A percentile compares a stretch with the other conserved stretches of the same genome.
Evolutionary conservation across 345 rosid species (phyloP).

Genomic region (Populus euphratica): DNA sequence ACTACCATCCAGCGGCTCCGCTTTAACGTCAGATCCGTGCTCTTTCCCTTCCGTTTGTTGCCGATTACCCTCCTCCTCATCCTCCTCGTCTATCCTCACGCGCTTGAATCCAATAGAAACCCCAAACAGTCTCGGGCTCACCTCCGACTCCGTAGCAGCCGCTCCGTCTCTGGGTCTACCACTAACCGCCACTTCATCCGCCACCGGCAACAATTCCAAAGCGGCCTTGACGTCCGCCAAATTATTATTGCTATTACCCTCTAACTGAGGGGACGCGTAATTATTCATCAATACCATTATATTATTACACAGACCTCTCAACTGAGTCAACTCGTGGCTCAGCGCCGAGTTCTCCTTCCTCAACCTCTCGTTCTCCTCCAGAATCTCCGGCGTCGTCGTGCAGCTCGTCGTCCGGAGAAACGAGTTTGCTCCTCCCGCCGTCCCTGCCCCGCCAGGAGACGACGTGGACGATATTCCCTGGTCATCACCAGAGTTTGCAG

Average conservation of each 20-base stretch:
- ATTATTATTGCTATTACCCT: conserved; percentile 13
- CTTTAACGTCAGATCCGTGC: conserved; percentile 42
- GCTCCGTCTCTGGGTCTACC: conserved; percentile 8
- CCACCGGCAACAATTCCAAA: conserved; percentile 41
- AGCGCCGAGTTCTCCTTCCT: conserved; percentile 64
- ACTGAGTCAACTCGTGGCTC: conserved; percentile 60
- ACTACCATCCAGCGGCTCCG: conserved; percentile 52
- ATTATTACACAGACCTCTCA: conserved; percentile 61
- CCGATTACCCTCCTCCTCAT: conserved; percentile 28
- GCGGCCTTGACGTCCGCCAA: conserved; percentile 37
- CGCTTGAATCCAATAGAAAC: conserved; percentile 80
- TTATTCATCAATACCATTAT: conserved; percentile 59
- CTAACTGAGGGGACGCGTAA: conserved; percentile 46
- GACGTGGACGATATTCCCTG: conserved; percentile 68
- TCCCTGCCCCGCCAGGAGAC: conserved; percentile 43
- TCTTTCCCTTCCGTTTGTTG: conserved; percentile 24
- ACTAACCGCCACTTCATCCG: conserved; percentile 1
- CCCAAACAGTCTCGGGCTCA: conserved; percentile 72
- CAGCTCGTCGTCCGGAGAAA: conserved; percentile 51
- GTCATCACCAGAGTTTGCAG: conserved; percentile 31
- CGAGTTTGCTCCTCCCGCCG: conserved; percentile 2
- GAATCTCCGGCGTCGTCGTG: conserved; percentile 63
- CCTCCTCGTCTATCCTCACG: conserved; percentile 45
- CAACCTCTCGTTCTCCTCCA: conserved; percentile 78
- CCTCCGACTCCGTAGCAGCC: conserved; percentile 16